phyloP scores from a whole-genome alignment of 2,329 filamentous ascomycete genomes.

The Aspergillus amoenus region DNA sequence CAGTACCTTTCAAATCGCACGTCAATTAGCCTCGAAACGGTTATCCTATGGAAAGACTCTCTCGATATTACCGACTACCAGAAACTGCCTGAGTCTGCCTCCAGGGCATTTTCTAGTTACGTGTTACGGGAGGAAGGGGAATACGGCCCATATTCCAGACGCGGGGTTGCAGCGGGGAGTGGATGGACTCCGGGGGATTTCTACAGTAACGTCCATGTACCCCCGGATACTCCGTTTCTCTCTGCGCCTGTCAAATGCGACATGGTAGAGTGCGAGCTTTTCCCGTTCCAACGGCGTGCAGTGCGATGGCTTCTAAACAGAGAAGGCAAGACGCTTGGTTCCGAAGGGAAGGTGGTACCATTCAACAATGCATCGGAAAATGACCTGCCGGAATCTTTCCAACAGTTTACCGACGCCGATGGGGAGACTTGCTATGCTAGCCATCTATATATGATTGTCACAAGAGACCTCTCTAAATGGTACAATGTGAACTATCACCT shows the following conservation, averaged over 20 bases:
- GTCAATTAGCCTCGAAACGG: constrained; percentile 29
- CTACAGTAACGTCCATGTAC: constrained; percentile 50
- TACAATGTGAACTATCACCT: constrained; percentile 29
- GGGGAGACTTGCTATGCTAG: constrained; percentile 42
- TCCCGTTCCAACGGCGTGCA: constrained; percentile 50
- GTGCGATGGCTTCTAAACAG: constrained; percentile 48
- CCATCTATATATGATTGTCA: constrained; percentile 41
- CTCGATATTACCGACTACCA: constrained; percentile 24
- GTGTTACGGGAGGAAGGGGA: constrained; percentile 24
- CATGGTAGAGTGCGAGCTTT: constrained; percentile 40
- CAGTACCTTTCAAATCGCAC: constrained; percentile 16
- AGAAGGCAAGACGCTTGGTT: constrained; percentile 40
- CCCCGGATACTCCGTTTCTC: constrained; percentile 30
- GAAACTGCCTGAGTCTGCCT: constrained; percentile 16
- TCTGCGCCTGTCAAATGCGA: constrained; percentile 37
- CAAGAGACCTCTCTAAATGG: constrained; percentile 37
- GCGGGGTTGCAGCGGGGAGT: background rate
- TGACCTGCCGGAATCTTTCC: constrained; percentile 41
- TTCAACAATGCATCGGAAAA: constrained; percentile 7
- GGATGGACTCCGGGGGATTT: constrained; percentile 43
- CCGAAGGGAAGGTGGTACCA: constrained; percentile 30
- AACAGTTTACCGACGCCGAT: constrained; percentile 35
- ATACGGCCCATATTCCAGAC: background rate
- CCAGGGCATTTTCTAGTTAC: constrained; percentile 30
- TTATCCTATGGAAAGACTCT: constrained; percentile 38